Percentiles rank a stretch among this genome's conserved stretches.
phyloP scores from a whole-genome alignment of 2,329 filamentous ascomycete species.

The Fusarium sp. region DNA sequence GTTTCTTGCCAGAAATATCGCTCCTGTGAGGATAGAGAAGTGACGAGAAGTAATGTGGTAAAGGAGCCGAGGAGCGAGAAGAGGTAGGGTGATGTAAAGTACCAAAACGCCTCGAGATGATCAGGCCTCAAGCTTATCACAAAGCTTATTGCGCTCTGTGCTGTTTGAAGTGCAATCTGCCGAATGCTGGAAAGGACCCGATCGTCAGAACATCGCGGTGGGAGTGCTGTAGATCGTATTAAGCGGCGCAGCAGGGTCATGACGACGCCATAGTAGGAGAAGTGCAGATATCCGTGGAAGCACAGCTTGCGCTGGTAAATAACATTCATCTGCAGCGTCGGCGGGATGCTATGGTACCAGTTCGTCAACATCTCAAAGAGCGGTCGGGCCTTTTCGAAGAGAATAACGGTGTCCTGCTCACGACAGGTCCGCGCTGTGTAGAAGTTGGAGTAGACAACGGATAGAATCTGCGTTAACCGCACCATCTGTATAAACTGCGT shows the following conservation, averaged over 20 bases:
- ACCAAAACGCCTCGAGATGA: slow-evolving; percentile 56
- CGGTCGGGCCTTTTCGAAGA: slow-evolving; percentile 60
- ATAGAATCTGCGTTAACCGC: slow-evolving; percentile 58
- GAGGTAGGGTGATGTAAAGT: slow-evolving; percentile 52
- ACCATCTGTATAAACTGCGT: slow-evolving; percentile 60
- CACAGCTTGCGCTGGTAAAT: slow-evolving; percentile 55
- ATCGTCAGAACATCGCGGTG: slow-evolving; percentile 46
- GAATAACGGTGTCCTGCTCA: slow-evolving; percentile 48
- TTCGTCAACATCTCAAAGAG: slow-evolving; percentile 59
- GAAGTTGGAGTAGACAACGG: slow-evolving; percentile 58
- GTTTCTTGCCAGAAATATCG: slow-evolving; percentile 49
- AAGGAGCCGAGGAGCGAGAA: slow-evolving; percentile 55
- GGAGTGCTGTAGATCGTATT: slow-evolving; percentile 50
- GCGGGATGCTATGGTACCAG: slow-evolving; percentile 59
- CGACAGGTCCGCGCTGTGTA: slow-evolving; percentile 51
- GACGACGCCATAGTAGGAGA: slow-evolving; percentile 60
- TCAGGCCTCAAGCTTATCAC: slow-evolving; percentile 50
- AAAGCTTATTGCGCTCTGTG: slow-evolving; percentile 49
- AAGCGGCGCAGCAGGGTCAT: slow-evolving; percentile 60
- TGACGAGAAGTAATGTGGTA: slow-evolving; percentile 51
- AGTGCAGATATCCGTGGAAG: slow-evolving; percentile 54
- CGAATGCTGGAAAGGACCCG: slow-evolving; percentile 45
- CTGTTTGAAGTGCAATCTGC: slow-evolving; percentile 47
- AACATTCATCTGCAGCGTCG: slow-evolving; percentile 57
- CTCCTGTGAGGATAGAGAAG: slow-evolving; percentile 47